Percentiles rank a stretch among this genome's conserved stretches.
phyloP scores from a whole-genome alignment of 31 red algal species.

The Odonthalia washingtoniensis region DNA sequence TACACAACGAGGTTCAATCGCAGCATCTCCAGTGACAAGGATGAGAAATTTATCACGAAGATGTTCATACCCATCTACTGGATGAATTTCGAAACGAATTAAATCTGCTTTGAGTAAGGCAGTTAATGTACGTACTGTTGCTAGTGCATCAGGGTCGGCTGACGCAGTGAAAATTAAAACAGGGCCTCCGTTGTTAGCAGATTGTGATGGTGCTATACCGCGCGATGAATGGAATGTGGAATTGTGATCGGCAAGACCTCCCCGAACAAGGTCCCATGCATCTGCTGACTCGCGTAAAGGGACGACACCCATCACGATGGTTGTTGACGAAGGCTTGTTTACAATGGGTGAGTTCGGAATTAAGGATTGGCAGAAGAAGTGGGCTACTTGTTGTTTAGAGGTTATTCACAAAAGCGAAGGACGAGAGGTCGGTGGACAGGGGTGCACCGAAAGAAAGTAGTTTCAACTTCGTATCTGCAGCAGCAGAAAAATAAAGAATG shows the following conservation, averaged over 20 bases:
- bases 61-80: conserved; percentile 71
- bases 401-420: no score
- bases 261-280: conserved; percentile 71
- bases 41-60: conserved; percentile 63
- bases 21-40: conserved; percentile 49
- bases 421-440: no score
- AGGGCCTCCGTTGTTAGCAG: conserved; percentile 54
- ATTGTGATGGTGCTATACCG: conserved; percentile 35
- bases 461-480: no score
- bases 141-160: conserved; percentile 72
- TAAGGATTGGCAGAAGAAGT: no score
- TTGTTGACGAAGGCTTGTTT: no score
- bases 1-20: conserved; percentile 68
- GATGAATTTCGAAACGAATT: conserved; percentile 81
- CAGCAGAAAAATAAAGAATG: no score
- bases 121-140: conserved; percentile 60
- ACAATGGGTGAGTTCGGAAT: no score
- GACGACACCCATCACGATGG: conserved; percentile 34
- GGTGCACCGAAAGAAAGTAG: no score
- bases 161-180: conserved; percentile 80
- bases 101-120: conserved; percentile 73
- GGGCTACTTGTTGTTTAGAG: no score
- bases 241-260: conserved; percentile 19
- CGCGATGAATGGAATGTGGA: not conserved
- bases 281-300: conserved; percentile 46